Evolutionary conservation across 1,139 yeast species (phyloP), one percentile per base, ranked within the genome.

Genomic region (Taphrina wiesneri): DNA sequence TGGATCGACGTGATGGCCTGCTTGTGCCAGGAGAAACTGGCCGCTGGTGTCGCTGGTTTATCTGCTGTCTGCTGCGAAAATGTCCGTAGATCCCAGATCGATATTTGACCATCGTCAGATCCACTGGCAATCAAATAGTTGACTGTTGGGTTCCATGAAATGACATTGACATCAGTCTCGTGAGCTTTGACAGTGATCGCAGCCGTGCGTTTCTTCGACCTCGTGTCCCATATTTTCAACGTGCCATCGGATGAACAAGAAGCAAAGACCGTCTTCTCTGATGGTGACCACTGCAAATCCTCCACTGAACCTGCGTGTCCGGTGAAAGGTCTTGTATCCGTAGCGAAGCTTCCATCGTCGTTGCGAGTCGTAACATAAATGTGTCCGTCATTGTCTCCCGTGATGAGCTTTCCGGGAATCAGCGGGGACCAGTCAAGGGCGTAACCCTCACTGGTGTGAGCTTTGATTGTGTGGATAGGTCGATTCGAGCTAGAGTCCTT

Each of bases 41-140:
- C 87, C 36, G 92, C 97, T 17, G 96, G 95, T 19, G 85, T 78
- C 11, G 91, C 89, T 1, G 64, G 64, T 15, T 28, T 13, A 36
- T 30, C 53, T n/a, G 47, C 57, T n/a, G 61, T 41, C 53, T 26
- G 83, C 78, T 36, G 75, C 69, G 54, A 23, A 79, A 95, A 91
- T 72, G 85, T 88, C 75, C 99, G 87, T 77, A 93, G 82, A 79
- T 93, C 99, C 99, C 99, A 93, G 51, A 93, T 95, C 65, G 96
- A 91, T 97, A 98, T 93, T 36, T 86, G 79, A 69, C 99, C 99
- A 76, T 91, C 97, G 76, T 93, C 99, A 74, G 93, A 97, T 71
- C 99, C 99, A 62, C 95, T 86, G 0, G 98, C 98, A 69, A 93
- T 81, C 73, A 93, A 80, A 73, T 91, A 90, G 74, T 87, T 87